Base-by-base conservation (phyloP, 495 filamentous ascomycete species). In the Letharia columbiana region DNA sequence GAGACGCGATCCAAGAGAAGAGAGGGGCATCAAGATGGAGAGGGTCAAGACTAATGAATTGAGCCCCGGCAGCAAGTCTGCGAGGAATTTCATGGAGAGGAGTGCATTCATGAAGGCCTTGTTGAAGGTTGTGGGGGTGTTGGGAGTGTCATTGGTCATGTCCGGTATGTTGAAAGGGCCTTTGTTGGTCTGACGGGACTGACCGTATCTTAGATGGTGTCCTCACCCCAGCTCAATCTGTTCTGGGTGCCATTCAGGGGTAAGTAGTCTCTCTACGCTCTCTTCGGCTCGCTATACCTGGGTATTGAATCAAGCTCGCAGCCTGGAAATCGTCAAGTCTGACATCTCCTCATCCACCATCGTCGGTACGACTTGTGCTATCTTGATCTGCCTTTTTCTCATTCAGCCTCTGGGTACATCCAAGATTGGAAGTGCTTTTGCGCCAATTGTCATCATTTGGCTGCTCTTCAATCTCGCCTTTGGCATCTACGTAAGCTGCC, bases 381-480 rank as follows among this genome's bases (percentile, higher is more conserved):
- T 91, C 62, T 73, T 92, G 7, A 75, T 92, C 6, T 61, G 87
- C 5, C 80, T 92, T 0, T 92, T 91, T 70, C 65, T 78, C 18
- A 78, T 91, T 42, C 89, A 92, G 67, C 89, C 89, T 1, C 75
- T 92, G 13, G 89, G 89, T 0, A 85, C 83, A 2, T 82, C 82
- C 0, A 89, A 85, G 66, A 78, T 91, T n/a, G 83, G 82, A 4
- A 75, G 73, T 42, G 71, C 81, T 0, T 92, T 91, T 68, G 86
- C 89, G 1, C 89, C 89, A 3, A 85, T 92, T 31, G 82, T 92
- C 59, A 83, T 91, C 47, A 68, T 89, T 28, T 92, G 89, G 89
- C 82, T 92, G 4, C 75, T 76, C 3, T 85, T 91, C 70, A 90
- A 91, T 70, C 73, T 80, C 31, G 71, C 70, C 4, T 89, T 87